Evolutionary conservation across 2,329 filamentous ascomycete species (phyloP), one percentile per base, ranked within the genome.

Genomic region (Xylariales sp.): DNA sequence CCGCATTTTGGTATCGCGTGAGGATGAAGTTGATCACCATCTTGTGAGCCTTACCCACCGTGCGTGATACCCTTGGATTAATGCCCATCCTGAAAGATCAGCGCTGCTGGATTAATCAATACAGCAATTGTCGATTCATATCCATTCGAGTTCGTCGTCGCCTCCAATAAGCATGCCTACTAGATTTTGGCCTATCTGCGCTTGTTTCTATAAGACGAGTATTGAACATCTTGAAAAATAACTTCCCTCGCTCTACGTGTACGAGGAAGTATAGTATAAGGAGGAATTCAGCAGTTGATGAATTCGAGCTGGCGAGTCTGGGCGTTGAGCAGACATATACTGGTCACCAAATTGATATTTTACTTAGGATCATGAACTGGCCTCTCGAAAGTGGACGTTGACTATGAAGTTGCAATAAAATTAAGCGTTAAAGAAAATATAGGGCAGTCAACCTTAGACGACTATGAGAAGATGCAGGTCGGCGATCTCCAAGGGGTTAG

Each of bases 91-190:
- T 9, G 67, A 71, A 43, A 72, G 65, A 32, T 71, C 70, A 9
- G 64, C 65, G 28, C 68, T 71, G 46, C 68, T 72, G 5, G 61
- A 65, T 43, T 71, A 69, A 57, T 70, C 68, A 49, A 73, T 72
- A 49, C 68, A 72, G 41, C 68, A 72, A 50, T 70, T 71, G 34
- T 73, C 66, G 16, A 73, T 36, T 63, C 68, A 72, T 30, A 71
- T 55, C 45, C 63, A 71, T 18, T 61, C 1, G 16, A 69, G 45
- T 1, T 54, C 34, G 18, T 64, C 58, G 30, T 41, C 28, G 18
- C 41, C 45, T 14, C 66, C 50, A 65, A 54, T 7, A 1, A 39
- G 30, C 68, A 72, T 9, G 55, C 64, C 6, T 64, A 64, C 30
- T 68, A 36, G 55, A 72, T 68, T 43, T 72, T 67, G 4, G 5